phyloP scores from a whole-genome alignment of 805 yeast species.

The Barnettozyma californica region DNA sequence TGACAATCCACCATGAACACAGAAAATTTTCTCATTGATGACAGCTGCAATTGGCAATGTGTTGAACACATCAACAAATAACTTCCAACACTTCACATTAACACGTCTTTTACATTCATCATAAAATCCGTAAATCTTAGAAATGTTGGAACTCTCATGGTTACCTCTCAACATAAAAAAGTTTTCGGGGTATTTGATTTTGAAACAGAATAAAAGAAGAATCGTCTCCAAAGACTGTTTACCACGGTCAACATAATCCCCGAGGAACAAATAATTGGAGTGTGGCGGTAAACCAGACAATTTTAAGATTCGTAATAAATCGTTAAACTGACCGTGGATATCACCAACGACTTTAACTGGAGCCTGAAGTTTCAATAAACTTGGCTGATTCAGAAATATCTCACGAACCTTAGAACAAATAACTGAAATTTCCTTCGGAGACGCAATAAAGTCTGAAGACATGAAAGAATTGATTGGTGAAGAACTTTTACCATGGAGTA shows the following conservation, averaged over 20 bases:
- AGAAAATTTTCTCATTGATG: constrained; percentile 91
- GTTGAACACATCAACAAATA: constrained; percentile 90
- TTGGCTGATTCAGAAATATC: constrained; percentile 83
- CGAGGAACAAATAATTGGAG: constrained; percentile 85
- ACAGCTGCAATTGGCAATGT: constrained; percentile 93
- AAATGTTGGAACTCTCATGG: constrained; percentile 96
- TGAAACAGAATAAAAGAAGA: constrained; percentile 79
- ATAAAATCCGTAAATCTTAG: constrained; percentile 94
- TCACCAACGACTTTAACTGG: constrained; percentile 87
- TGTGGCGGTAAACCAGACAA: constrained; percentile 97
- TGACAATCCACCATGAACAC: constrained; percentile 80
- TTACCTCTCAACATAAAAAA: constrained; percentile 90
- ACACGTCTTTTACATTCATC: constrained; percentile 97
- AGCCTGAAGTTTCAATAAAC: constrained; percentile 71
- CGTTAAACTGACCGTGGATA: constrained; percentile 95
- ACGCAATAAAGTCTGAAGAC: constrained; percentile 17
- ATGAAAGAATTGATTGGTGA: constrained; percentile 11
- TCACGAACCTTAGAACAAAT: constrained; percentile 87
- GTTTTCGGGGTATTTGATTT: constrained; percentile 94
- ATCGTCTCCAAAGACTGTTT: constrained; percentile 94
- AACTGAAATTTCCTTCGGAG: constrained; percentile 59
- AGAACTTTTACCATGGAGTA: constrained; percentile 12
- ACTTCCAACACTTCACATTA: constrained; percentile 89
- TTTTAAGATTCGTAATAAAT: constrained; percentile 83
- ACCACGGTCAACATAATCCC: constrained; percentile 97